Conservation (phyloP, 2,329 filamentous ascomycete genomes). For the Thermothelomyces thermophilus region DNA sequence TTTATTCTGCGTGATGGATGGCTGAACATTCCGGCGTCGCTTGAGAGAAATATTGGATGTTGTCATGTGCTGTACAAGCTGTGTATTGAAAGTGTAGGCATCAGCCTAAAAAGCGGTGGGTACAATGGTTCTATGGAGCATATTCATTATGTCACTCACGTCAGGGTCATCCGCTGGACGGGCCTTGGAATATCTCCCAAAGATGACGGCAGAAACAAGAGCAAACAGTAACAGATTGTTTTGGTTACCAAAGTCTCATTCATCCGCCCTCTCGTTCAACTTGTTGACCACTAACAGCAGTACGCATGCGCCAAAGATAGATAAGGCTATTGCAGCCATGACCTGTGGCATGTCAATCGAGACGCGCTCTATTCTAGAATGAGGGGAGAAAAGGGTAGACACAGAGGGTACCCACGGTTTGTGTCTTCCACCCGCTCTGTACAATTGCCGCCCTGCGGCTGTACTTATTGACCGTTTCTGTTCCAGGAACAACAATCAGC, state of each 20-base stretch:
- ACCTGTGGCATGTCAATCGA: slow-evolving; percentile 37
- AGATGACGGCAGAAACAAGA: background rate
- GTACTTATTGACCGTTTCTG: slow-evolving; percentile 71
- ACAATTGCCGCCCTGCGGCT: slow-evolving; percentile 73
- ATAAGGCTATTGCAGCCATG: slow-evolving; percentile 53
- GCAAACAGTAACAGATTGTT: too few species aligned
- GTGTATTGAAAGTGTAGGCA: background rate
- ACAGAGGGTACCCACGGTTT: slow-evolving; percentile 49
- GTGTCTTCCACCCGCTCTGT: slow-evolving; percentile 89
- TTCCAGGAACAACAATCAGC: background rate
- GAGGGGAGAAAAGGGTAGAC: background rate
- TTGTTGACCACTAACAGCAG: slow-evolving; percentile 51
- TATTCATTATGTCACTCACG: background rate
- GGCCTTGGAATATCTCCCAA: background rate
- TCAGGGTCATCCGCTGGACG: background rate
- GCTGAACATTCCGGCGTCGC: background rate
- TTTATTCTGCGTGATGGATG: slow-evolving; percentile 16
- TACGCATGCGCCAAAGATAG: slow-evolving; percentile 60
- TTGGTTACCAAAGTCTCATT: background rate
- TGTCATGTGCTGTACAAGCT: background rate
- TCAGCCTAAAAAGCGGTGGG: background rate
- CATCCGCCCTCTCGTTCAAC: slow-evolving; percentile 24
- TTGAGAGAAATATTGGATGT: background rate
- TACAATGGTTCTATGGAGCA: background rate
- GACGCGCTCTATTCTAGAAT: background rate